phyloP scores from a whole-genome alignment of 1,284 basidiomycete species.

The Bjerkandera adusta region DNA sequence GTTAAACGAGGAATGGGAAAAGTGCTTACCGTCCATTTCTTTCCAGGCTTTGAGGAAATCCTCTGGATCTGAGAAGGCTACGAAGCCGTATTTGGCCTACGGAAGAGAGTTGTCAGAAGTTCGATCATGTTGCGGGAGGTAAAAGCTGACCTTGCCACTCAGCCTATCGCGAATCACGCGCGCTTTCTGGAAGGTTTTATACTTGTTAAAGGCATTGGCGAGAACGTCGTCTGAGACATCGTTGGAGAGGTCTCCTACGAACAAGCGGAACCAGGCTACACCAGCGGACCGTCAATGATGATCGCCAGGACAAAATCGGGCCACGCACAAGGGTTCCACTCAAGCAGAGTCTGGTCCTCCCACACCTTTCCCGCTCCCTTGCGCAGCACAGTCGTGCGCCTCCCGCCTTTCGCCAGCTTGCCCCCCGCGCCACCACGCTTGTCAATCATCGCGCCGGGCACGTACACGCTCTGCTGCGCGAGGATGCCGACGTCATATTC shows the following conservation, averaged over 20 bases:
- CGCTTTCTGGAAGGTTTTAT: slow-evolving; percentile 90
- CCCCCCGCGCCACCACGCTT: slow-evolving; percentile 82
- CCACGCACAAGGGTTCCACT: slow-evolving; percentile 93
- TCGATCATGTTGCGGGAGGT: neutral
- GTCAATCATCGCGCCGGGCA: slow-evolving; percentile 84
- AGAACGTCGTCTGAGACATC: slow-evolving; percentile 96
- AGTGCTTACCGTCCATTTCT: slow-evolving; percentile 90
- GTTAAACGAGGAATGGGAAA: neutral
- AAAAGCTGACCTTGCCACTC: slow-evolving; percentile 81
- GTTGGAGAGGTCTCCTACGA: slow-evolving; percentile 97
- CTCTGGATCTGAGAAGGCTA: slow-evolving; percentile 97
- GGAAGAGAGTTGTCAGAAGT: slow-evolving; percentile 2
- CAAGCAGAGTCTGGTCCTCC: slow-evolving; percentile 96
- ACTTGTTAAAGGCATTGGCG: slow-evolving; percentile 90
- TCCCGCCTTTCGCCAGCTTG: slow-evolving; percentile 86
- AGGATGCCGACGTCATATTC: slow-evolving; percentile 87
- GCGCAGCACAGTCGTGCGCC: slow-evolving; percentile 90
- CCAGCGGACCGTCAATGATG: slow-evolving; percentile 2
- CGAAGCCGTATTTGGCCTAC: slow-evolving; percentile 96
- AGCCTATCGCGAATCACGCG: slow-evolving; percentile 92
- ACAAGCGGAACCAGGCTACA: slow-evolving; percentile 94
- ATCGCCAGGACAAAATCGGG: slow-evolving; percentile 2
- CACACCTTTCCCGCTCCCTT: slow-evolving; percentile 95
- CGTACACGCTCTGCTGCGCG: slow-evolving; percentile 85
- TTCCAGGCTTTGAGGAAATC: slow-evolving; percentile 99